A percentile compares a stretch with the other conserved stretches of the same genome.
Evolutionary conservation across 208 protist genomes (phyloP).

Genomic region (Trypanosoma conorhini): DNA sequence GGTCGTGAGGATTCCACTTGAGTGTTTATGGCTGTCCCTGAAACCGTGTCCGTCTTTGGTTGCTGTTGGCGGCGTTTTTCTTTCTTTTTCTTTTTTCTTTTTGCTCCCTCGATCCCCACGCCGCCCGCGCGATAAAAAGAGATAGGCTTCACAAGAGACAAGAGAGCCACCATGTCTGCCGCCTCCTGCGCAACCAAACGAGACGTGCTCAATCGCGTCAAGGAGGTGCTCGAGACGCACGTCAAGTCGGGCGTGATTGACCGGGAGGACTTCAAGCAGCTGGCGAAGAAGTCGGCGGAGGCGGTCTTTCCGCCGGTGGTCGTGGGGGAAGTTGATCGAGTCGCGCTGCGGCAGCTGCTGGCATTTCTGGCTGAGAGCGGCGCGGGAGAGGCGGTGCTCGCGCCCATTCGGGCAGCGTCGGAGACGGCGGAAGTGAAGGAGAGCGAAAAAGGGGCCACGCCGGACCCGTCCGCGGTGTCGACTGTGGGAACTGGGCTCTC

Average conservation of each 20-base stretch:
- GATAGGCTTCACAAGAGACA: slow-evolving; percentile 12
- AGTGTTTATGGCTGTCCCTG: slow-evolving; percentile 7
- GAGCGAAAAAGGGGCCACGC: background rate
- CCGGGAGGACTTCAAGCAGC: slow-evolving; percentile 55
- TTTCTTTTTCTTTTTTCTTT: slow-evolving; percentile 24
- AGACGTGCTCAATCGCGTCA: slow-evolving; percentile 70
- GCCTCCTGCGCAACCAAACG: slow-evolving; percentile 53
- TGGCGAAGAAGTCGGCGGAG: slow-evolving; percentile 52
- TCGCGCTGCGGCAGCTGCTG: slow-evolving; percentile 15
- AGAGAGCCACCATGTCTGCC: background rate
- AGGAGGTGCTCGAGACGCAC: slow-evolving; percentile 48
- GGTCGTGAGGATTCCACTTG: background rate
- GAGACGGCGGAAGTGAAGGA: slow-evolving; percentile 9
- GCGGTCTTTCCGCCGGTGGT: slow-evolving; percentile 34
- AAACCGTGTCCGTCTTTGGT: slow-evolving; percentile 1
- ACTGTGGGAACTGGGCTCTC: slow-evolving; percentile 26
- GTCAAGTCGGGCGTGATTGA: slow-evolving; percentile 53
- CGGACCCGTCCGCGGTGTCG: background rate
- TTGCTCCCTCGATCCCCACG: slow-evolving; percentile 7
- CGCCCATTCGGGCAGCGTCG: slow-evolving; percentile 21
- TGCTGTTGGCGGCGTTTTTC: background rate
- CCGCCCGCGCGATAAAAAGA: background rate
- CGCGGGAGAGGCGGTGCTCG: slow-evolving; percentile 24
- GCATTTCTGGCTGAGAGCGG: slow-evolving; percentile 21
- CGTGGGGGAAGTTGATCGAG: slow-evolving; percentile 10